A percentile compares a stretch with the other conserved stretches of the same genome.
phyloP scores from a whole-genome alignment of 257 asterid species.

The Schizonepeta tenuifolia region DNA sequence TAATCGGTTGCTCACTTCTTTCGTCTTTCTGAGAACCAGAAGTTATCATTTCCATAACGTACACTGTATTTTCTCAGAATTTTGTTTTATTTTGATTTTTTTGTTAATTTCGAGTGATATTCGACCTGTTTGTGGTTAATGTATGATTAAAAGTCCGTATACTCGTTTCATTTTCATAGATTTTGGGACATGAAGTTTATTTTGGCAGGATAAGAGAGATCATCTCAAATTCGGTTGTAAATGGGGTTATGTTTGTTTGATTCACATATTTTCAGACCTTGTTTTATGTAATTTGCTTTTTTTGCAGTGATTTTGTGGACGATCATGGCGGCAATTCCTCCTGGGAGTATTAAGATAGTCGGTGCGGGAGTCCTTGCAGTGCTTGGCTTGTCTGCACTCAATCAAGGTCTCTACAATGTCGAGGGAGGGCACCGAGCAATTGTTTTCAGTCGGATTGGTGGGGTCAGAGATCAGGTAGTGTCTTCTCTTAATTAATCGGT shows the following conservation, averaged over 20 bases:
- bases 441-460: constrained; percentile 71
- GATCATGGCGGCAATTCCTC: constrained; percentile 59
- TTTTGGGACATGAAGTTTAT: neutral
- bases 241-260: neutral
- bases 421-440: constrained; percentile 86
- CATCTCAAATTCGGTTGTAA: neutral
- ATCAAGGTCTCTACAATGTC: constrained; percentile 74
- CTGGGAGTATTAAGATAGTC: constrained; percentile 56
- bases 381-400: constrained; percentile 55
- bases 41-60: neutral
- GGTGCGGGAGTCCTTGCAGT: constrained; percentile 57
- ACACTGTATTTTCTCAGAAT: neutral
- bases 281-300: neutral
- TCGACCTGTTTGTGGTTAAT: neutral
- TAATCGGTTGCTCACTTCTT: neutral
- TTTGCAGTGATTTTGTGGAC: constrained; percentile 42
- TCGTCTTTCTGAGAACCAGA: neutral
- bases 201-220: neutral
- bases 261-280: neutral
- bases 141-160: neutral
- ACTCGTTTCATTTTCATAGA: neutral
- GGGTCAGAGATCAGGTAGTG: constrained; percentile 65
- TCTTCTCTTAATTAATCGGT: neutral
- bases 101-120: neutral
- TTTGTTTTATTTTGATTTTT: neutral